Evolutionary conservation across 805 yeast genomes (phyloP).

Genomic region (Ogataea angusta): DNA sequence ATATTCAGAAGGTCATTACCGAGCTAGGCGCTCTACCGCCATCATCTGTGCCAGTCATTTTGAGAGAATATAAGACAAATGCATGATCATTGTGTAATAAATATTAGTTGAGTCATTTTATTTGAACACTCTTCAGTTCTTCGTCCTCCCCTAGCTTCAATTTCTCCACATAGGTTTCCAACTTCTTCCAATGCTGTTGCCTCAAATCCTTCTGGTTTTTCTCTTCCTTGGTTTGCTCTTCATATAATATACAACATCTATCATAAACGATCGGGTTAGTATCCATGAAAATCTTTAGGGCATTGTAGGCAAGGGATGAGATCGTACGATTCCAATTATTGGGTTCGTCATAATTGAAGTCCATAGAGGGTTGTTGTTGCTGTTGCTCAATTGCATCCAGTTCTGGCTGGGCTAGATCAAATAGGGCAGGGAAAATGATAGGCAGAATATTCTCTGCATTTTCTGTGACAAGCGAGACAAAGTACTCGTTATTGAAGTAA

Average conservation of each 20-base stretch:
- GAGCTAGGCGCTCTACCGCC: constrained; percentile 97
- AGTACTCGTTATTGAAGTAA: constrained; percentile 93
- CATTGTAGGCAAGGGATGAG: constrained; percentile 85
- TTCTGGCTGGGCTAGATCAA: constrained; percentile 63
- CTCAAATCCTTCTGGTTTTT: constrained; percentile 59
- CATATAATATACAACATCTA: constrained; percentile 85
- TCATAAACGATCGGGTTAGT: constrained; percentile 88
- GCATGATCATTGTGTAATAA: constrained; percentile 15
- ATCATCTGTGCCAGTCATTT: constrained; percentile 94
- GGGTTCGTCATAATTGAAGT: constrained; percentile 41
- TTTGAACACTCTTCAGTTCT: constrained; percentile 54
- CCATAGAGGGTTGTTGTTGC: constrained; percentile 28
- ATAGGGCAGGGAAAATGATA: constrained; percentile 83
- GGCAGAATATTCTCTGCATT: constrained; percentile 91
- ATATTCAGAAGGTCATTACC: constrained; percentile 90
- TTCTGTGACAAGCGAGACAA: constrained; percentile 84
- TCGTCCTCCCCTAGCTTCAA: constrained; percentile 28
- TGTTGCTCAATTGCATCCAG: constrained; percentile 31
- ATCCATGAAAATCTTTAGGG: constrained; percentile 88
- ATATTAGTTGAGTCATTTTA: constrained; percentile 30
- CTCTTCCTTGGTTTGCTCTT: constrained; percentile 74
- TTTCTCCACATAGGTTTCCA: constrained; percentile 56
- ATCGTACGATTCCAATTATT: constrained; percentile 91
- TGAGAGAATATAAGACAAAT: constrained; percentile 80
- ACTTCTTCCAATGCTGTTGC: constrained; percentile 65